phyloP scores from a whole-genome alignment of 164 flowering plant species.

The Macadamia tetraphylla region DNA sequence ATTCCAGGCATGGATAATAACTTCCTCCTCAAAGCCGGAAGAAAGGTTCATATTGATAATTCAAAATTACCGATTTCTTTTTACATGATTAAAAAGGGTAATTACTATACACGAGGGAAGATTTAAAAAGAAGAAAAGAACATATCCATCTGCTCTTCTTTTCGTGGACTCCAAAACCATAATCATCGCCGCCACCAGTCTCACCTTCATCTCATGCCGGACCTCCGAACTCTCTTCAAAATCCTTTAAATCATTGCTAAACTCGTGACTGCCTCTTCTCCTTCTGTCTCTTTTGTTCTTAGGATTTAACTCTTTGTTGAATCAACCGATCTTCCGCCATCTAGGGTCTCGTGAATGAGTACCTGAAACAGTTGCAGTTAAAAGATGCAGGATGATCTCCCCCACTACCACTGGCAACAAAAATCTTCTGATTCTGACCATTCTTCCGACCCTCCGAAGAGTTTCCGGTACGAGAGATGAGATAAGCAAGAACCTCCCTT shows the following conservation, averaged over 20 bases:
- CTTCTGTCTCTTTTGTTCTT: constrained; percentile 26
- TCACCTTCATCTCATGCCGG: background rate
- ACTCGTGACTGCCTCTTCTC: constrained; percentile 9
- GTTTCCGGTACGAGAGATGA: constrained; percentile 28
- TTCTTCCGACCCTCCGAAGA: background rate
- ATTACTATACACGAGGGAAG: no score
- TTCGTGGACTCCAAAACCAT: constrained; percentile 37
- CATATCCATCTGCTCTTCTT: background rate
- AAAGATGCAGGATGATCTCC: constrained; percentile 31
- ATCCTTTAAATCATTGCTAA: background rate
- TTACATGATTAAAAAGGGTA: no score
- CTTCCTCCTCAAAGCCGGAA: no score
- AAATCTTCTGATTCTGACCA: no score
- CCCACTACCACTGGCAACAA: background rate
- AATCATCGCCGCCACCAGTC: constrained; percentile 22
- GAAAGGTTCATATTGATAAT: no score
- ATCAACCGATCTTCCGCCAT: constrained; percentile 57
- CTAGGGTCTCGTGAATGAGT: constrained; percentile 71
- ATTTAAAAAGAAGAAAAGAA: background rate
- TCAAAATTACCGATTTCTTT: no score
- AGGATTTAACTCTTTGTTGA: constrained; percentile 11
- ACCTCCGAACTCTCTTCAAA: background rate
- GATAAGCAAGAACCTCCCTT: constrained; percentile 49
- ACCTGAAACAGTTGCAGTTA: constrained; percentile 46
- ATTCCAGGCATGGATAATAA: no score